Evolutionary conservation across 495 filamentous ascomycete species (phyloP), one percentile per base, ranked within the genome.

Genomic region (Delitschia confertaspora): DNA sequence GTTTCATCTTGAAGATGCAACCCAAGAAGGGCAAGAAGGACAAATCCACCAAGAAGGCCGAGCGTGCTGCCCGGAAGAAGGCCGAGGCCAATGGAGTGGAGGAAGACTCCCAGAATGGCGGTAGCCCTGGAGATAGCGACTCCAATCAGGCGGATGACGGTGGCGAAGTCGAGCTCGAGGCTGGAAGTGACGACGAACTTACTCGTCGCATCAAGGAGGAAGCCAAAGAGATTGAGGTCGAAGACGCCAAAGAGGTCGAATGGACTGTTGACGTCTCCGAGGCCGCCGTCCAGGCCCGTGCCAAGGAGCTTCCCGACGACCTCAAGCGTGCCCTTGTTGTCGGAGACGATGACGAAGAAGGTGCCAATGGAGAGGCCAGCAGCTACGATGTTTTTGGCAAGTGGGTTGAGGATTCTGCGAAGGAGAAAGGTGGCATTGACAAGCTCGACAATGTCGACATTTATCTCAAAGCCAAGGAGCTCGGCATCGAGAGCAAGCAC

Each of bases 21-120:
- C 82, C 88, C 63, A 93, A 91, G 71, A 82, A 83, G 62, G 88
- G 91, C 64, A 94, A 93, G 69, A 93, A 95, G 71, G 88, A 95
- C 70, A 85, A 91, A 63, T 74, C 84, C 51, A 80, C 82, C 65
- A 86, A 87, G 65, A 93, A 89, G 60, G 79, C 80, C 57, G 74
- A 77, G 41, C 78, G 76, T 48, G 85, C 79, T 62, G 85, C 86
- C 36, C 83, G 81, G 63, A 68, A 65, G 47, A 61, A 69, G 33
- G 64, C 64, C 18, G 53, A 25, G 19, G 39, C 23, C 22, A 29
- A 51, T 36, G 68, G 71, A 43, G 74, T 61, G 51, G 85, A 77
- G 58, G 74, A 72, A 22, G 69, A 74, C 38, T 73, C 65, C 48
- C 84, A 73, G 60, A 73, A 72, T 36, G 69, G 69, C 31, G 69